Evolutionary conservation across 768 basidiomycete species (phyloP).

Genomic region (Boletus barrowsii): DNA sequence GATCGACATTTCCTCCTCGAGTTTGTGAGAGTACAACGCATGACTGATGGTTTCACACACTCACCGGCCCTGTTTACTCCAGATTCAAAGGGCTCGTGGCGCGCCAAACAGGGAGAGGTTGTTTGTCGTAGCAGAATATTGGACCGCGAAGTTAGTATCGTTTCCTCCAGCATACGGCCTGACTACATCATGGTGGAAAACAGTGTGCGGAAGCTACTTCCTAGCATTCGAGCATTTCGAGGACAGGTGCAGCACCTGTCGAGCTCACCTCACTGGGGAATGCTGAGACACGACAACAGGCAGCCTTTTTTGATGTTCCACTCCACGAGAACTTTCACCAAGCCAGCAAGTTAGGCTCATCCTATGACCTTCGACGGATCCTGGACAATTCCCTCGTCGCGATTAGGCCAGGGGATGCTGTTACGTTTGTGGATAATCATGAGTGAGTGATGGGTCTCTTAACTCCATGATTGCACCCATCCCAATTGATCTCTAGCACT

Average conservation of each 20-base stretch:
- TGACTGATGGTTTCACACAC: background rate
- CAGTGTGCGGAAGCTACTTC: conserved; percentile 50
- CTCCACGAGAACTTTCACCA: conserved; percentile 80
- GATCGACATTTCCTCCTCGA: conserved; percentile 65
- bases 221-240: conserved; percentile 58
- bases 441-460: conserved; percentile 50
- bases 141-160: conserved; percentile 62
- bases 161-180: background rate
- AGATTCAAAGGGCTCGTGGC: conserved; percentile 55
- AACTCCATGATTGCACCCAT: background rate
- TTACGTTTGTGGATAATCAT: conserved; percentile 90
- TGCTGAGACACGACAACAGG: conserved; percentile 39
- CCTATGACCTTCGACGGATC: conserved; percentile 76
- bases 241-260: conserved; percentile 50
- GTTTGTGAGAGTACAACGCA: conserved; percentile 49
- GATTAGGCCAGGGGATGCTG: conserved; percentile 70
- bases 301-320: conserved; percentile 89
- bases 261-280: background rate
- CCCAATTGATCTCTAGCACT: conserved; percentile 44
- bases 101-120: conserved; percentile 43
- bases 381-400: conserved; percentile 68
- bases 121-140: conserved; percentile 79
- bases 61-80: background rate
- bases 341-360: conserved; percentile 64
- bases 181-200: background rate